Evolutionary conservation across 2,329 filamentous ascomycete genomes (phyloP).

Genomic region (Cryphonectria carpinicola): DNA sequence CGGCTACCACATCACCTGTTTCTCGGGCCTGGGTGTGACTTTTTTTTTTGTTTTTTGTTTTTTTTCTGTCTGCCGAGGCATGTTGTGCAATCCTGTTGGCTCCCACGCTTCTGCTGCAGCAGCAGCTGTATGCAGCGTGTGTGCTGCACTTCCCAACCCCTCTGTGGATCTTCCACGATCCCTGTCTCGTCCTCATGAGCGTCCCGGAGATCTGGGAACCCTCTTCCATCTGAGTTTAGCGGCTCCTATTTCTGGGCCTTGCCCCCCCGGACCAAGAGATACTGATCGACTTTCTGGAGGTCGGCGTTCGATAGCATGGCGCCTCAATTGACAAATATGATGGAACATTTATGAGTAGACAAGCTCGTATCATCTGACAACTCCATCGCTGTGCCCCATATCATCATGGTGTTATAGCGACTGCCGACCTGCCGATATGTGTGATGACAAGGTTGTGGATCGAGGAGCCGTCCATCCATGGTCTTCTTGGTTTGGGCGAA

Average conservation of each 20-base stretch:
- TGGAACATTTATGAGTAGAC: background rate
- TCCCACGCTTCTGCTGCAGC: background rate
- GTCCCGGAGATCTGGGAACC: slow-evolving; percentile 28
- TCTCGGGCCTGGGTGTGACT: background rate
- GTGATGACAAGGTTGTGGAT: background rate
- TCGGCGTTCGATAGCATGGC: background rate
- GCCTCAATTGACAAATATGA: background rate
- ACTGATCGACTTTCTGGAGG: slow-evolving; percentile 2
- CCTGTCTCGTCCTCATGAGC: slow-evolving; percentile 14
- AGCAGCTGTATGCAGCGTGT: background rate
- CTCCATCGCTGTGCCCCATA: background rate
- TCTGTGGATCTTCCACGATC: slow-evolving; percentile 23
- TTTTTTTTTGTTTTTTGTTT: background rate
- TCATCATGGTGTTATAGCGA: background rate
- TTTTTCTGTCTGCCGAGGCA: background rate
- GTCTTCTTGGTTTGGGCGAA: background rate
- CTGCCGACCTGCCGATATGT: background rate
- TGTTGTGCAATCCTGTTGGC: background rate
- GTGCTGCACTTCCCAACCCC: slow-evolving; percentile 9
- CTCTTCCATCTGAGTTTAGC: slow-evolving; percentile 28
- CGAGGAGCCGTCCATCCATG: background rate
- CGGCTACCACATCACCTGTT: background rate
- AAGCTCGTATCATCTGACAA: background rate
- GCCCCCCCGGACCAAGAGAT: slow-evolving; percentile 3
- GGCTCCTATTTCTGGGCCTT: slow-evolving; percentile 23